phyloP scores from a whole-genome alignment of 495 filamentous ascomycete species.

The Letharia lupina region DNA sequence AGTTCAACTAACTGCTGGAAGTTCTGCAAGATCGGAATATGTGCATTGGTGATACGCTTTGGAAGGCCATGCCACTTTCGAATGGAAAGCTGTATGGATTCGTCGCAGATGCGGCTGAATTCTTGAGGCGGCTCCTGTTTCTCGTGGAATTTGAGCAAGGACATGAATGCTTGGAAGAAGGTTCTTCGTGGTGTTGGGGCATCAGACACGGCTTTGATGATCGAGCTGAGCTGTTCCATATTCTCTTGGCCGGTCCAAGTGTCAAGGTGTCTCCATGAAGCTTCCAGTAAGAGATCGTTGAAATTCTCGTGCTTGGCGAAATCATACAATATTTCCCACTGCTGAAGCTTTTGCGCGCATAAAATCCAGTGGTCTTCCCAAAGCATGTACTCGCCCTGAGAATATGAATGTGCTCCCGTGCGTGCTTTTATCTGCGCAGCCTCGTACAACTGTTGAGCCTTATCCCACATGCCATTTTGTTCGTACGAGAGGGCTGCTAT shows the following conservation, averaged over 20 bases:
- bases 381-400: conserved; percentile 92
- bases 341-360: conserved; percentile 95
- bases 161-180: conserved; percentile 98
- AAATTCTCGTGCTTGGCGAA: conserved; percentile 99
- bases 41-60: conserved; percentile 84
- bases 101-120: conserved; percentile 84
- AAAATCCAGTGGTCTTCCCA: conserved; percentile 99
- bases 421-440: conserved; percentile 93
- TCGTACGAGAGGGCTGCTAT: conserved; percentile 96
- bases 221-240: conserved; percentile 76
- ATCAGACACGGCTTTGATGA: conserved; percentile 94
- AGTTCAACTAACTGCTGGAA: conserved; percentile 99
- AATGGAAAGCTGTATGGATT: conserved; percentile 92
- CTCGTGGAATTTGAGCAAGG: conserved; percentile 80
- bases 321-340: conserved; percentile 94
- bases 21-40: conserved; percentile 90
- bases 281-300: conserved; percentile 92
- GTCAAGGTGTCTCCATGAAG: conserved; percentile 87
- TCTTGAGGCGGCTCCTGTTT: conserved; percentile 74
- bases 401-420: conserved; percentile 87
- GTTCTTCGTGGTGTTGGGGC: conserved; percentile 85
- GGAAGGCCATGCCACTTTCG: conserved; percentile 97
- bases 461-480: conserved; percentile 99
- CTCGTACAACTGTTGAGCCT: conserved; percentile 92
- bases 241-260: conserved; percentile 81